These are phyloP conservation scores for Ormosia semicastrata DNA, from an alignment of 306 rosid species.

Conservation along the genomic window DNA sequence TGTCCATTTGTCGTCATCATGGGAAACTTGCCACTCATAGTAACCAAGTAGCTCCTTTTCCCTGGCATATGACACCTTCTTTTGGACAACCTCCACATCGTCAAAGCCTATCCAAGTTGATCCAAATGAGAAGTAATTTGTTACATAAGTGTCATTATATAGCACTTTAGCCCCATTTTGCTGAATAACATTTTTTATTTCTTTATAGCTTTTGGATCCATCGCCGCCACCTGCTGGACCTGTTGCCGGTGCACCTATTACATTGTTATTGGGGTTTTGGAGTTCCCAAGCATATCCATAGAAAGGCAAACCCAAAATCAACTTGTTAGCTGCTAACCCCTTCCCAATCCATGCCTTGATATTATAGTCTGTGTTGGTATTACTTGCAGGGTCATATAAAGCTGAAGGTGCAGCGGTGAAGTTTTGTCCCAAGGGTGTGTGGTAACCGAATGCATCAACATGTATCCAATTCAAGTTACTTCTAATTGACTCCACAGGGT, in stretches of 20 bases:
- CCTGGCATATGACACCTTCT: constrained; percentile 40
- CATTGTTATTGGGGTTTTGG: not conserved
- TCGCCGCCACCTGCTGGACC: constrained; percentile 8
- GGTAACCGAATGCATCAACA: constrained; percentile 5
- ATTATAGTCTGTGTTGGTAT: constrained; percentile 2
- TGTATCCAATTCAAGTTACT: constrained; percentile 33
- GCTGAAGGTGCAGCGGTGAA: constrained; percentile 26
- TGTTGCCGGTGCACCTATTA: constrained; percentile 26
- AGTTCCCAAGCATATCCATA: constrained; percentile 38
- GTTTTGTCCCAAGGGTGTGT: not conserved
- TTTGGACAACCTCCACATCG: constrained; percentile 26
- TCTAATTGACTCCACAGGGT: constrained; percentile 22
- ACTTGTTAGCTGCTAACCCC: constrained; percentile 18
- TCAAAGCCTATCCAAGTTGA: constrained; percentile 40
- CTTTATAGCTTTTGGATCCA: constrained; percentile 11
- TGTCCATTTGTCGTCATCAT: constrained; percentile 26
- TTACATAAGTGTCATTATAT: constrained; percentile 35
- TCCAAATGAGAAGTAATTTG: constrained; percentile 20
- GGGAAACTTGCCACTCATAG: constrained; percentile 3
- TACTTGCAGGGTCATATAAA: constrained; percentile 25
- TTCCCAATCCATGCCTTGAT: constrained; percentile 23
- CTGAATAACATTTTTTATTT: not conserved
- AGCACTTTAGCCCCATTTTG: not conserved
- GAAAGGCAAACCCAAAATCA: constrained; percentile 36
- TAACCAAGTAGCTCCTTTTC: constrained; percentile 32